phyloP scores from a whole-genome alignment of 2,329 filamentous ascomycete genomes.

The Hypoxylon sp. region DNA sequence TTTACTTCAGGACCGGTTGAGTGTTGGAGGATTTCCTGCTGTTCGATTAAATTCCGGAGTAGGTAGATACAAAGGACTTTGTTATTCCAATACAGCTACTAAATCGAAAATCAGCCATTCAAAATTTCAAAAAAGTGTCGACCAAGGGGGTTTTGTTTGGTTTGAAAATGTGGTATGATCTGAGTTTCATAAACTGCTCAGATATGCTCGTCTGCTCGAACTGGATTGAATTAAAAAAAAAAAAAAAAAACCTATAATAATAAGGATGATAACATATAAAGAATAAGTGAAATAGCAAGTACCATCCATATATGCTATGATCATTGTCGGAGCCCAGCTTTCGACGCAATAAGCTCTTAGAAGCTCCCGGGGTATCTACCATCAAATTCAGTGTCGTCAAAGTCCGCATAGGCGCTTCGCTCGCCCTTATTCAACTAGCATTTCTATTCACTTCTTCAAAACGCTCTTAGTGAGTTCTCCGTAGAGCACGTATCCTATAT shows the following conservation, averaged over 20 bases:
- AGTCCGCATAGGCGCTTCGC: conserved; percentile 10
- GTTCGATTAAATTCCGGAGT: no score
- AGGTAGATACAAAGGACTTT: no score
- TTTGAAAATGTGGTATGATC: no score
- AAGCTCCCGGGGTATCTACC: conserved; percentile 21
- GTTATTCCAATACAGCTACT: no score
- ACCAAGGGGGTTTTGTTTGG: no score
- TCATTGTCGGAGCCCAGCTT: conserved; percentile 29
- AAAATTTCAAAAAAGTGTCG: no score
- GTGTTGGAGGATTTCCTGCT: no score
- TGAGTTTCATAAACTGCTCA: no score
- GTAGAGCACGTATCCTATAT: not conserved
- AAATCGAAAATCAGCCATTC: no score
- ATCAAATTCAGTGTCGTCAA: conserved; percentile 15
- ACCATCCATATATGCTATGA: conserved; percentile 7
- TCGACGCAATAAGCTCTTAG: conserved; percentile 5
- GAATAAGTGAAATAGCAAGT: conserved; percentile 11
- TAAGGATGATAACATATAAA: not conserved
- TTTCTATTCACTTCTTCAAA: not conserved
- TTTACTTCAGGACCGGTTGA: no score
- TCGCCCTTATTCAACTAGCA: not conserved
- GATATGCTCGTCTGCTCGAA: not conserved
- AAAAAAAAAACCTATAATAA: not conserved
- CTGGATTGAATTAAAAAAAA: conserved; percentile 4
- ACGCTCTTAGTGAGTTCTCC: not conserved